Percentiles rank a stretch among this genome's conserved stretches.
These are phyloP conservation scores for Penicillium sp. DNA, from an alignment of 2,329 filamentous ascomycete genomes.

Conservation along the genomic window DNA sequence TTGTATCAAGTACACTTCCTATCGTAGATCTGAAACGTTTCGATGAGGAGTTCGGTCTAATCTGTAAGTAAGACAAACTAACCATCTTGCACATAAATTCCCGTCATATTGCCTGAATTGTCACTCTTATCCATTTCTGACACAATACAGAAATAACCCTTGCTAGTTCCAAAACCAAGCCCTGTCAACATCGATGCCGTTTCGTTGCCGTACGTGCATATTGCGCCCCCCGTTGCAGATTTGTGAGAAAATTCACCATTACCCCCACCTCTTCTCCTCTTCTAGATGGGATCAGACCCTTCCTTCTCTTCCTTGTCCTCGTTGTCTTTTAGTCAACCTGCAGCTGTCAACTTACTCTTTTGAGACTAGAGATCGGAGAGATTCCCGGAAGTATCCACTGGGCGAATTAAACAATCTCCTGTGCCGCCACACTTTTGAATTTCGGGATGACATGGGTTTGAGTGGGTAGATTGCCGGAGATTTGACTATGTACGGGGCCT, in stretches of 20 bases:
- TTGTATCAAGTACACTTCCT: not conserved
- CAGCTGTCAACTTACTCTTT: constrained; percentile 34
- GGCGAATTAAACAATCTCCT: constrained; percentile 18
- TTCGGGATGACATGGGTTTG: not conserved
- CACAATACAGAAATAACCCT: constrained; percentile 7
- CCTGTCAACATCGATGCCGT: constrained; percentile 6
- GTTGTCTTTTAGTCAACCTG: constrained; percentile 10
- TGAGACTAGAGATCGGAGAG: constrained; percentile 30
- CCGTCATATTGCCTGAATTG: not conserved
- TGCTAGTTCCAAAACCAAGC: constrained; percentile 8
- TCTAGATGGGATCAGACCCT: not conserved
- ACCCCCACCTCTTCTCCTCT: not conserved
- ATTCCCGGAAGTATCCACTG: constrained; percentile 26
- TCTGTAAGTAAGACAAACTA: not conserved
- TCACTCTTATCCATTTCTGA: constrained; percentile 9
- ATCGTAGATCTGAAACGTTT: constrained; percentile 20
- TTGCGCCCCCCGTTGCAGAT: not conserved
- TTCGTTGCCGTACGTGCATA: constrained; percentile 3
- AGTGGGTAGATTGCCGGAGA: constrained; percentile 13
- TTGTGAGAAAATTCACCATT: not conserved
- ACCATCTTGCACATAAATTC: not conserved
- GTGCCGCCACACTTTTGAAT: constrained; percentile 10
- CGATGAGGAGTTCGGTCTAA: constrained; percentile 24
- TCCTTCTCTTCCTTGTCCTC: constrained; percentile 10
- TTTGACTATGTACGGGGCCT: constrained; percentile 19